phyloP scores from a whole-genome alignment of 1,284 basidiomycete species.

The Cerioporus squamosus region DNA sequence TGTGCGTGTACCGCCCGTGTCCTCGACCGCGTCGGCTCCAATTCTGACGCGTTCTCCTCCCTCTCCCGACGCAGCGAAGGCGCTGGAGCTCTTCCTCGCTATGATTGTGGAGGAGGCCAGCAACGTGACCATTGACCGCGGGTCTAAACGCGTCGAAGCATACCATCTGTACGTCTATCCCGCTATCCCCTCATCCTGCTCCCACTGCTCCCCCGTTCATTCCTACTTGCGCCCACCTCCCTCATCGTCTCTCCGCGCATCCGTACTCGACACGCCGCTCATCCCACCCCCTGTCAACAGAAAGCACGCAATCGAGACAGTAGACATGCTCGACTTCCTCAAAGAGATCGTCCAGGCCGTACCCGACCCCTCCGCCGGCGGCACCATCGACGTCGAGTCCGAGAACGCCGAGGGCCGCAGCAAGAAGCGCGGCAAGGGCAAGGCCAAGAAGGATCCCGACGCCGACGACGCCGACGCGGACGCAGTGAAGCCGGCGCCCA shows the following conservation, averaged over 20 bases:
- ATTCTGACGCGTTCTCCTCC: neutral
- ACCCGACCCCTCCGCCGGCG: constrained; percentile 86
- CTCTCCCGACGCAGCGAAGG: constrained; percentile 73
- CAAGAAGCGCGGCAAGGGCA: constrained; percentile 62
- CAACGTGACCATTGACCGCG: constrained; percentile 81
- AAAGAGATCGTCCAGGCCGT: constrained; percentile 93
- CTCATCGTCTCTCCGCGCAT: neutral
- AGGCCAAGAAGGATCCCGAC: constrained; percentile 46
- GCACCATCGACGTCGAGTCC: constrained; percentile 71
- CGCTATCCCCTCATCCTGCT: constrained; percentile 4
- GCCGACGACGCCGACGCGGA: constrained; percentile 31
- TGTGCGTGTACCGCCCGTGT: constrained; percentile 64
- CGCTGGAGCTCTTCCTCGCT: constrained; percentile 92
- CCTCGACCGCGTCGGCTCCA: neutral
- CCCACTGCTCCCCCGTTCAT: neutral
- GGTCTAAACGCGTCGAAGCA: constrained; percentile 90
- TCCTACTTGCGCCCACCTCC: neutral
- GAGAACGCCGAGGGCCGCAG: constrained; percentile 54
- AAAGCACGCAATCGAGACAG: constrained; percentile 91
- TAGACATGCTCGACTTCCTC: constrained; percentile 93
- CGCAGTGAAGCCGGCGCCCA: constrained; percentile 29
- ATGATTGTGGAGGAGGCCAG: constrained; percentile 86
- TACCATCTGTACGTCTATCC: constrained; percentile 95
- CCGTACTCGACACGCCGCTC: too few species aligned
- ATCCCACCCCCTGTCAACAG: constrained; percentile 45